These are phyloP conservation scores for Wickerhamomyces sydowiorum DNA, from an alignment of 805 yeast species.

Conservation along the genomic window DNA sequence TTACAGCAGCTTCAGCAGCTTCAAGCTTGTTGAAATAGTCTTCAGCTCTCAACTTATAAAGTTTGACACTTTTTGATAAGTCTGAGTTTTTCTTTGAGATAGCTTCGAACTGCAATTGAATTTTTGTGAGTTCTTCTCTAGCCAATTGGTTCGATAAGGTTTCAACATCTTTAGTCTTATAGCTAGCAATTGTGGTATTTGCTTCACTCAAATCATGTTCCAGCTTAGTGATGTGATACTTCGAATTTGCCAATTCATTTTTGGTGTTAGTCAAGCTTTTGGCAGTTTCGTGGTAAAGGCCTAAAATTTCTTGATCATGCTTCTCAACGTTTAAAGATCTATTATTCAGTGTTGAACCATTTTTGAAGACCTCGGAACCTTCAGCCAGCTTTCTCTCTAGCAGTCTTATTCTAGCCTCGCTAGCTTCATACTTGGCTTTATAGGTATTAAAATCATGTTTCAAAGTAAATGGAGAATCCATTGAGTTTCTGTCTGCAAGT, in stretches of 20 bases:
- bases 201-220: constrained; percentile 36
- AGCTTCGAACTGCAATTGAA: constrained; percentile 53
- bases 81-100: constrained; percentile 51
- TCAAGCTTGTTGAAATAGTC: constrained; percentile 70
- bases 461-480: constrained; percentile 17
- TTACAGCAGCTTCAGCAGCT: constrained; percentile 68
- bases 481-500: constrained; percentile 12
- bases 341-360: background rate
- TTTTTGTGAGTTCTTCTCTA: constrained; percentile 34
- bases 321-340: constrained; percentile 4
- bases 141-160: constrained; percentile 20
- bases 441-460: constrained; percentile 22
- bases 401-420: constrained; percentile 36
- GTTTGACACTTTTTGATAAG: constrained; percentile 44
- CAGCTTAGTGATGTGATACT: constrained; percentile 35
- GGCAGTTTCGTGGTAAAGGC: constrained; percentile 44
- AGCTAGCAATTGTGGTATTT: constrained; percentile 15
- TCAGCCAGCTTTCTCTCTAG: constrained; percentile 32
- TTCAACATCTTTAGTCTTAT: constrained; percentile 11
- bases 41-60: constrained; percentile 69
- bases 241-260: constrained; percentile 35
- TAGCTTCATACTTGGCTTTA: constrained; percentile 40
- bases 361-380: constrained; percentile 9
- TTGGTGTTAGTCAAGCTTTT: constrained; percentile 38
- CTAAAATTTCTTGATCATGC: constrained; percentile 39